Evolutionary conservation across 345 rosid species (phyloP), one percentile per base, ranked within the genome.

Genomic region (Salix dunnii): DNA sequence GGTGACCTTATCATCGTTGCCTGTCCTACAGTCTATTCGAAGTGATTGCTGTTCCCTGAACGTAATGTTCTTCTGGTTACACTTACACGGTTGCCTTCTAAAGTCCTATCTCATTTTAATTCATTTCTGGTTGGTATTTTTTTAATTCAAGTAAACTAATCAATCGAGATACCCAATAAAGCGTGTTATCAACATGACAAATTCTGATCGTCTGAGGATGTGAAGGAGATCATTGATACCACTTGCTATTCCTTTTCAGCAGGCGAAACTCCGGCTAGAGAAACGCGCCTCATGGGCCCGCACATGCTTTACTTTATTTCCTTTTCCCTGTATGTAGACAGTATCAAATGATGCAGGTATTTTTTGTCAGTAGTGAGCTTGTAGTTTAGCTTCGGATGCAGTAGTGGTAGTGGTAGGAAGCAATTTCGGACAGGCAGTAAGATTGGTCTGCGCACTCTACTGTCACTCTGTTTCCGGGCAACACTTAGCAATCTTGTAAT

Each of bases 1-100:
- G 97, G 99, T 73, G 97, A 93, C 78, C 98, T 93, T 36, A 94
- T 96, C 33, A 85, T 96, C 55, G 98, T 98, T 17, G 97, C 92
- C 58, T 96, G 88, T 93, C 92, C 82, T 92, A 81, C 99, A 92
- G 72, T 96, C 98, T 2, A 89, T 90, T 79, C 94, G 21, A 96
- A 82, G 99, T 92, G 17, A 93, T 92, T 91, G 91, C 89, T 70
- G 96, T 90, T 48, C 98, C 98, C 1, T 70, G 21, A 48, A 5
- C 53, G 53, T 17, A 48, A 48, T 48, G 53, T 48, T 48, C 53
- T 17, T 48, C 53, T 1, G 53, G 53, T 17, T 48, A 17, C 14
- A 48, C 53, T 17, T 48, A 16, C 5, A 17, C 7, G 21, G 20
- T 5, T 48, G 21, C 53, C 21, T 17, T 48, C 20, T 4, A 17